Evolutionary conservation across 2,329 filamentous ascomycete genomes (phyloP).

Genomic region (Pestalotiopsis sp.): DNA sequence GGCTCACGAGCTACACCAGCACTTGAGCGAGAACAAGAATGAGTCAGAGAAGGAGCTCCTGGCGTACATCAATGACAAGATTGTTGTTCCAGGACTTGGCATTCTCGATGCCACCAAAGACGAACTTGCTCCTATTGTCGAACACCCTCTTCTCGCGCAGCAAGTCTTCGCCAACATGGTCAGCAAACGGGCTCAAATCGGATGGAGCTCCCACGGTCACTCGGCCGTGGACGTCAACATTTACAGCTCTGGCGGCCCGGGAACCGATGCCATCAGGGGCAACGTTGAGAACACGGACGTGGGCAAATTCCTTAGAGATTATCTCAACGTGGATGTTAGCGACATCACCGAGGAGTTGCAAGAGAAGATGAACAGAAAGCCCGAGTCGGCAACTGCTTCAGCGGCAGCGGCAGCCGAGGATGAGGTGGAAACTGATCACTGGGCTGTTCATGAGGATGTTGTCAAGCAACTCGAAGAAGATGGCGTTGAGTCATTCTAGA

Average conservation of each 20-base stretch:
- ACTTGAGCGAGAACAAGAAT: conserved; percentile 48
- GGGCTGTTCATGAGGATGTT: conserved; percentile 28
- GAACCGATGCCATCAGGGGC: conserved; percentile 68
- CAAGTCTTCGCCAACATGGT: conserved; percentile 80
- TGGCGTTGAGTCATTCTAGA: conserved; percentile 7
- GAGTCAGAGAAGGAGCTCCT: conserved; percentile 45
- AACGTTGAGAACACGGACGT: conserved; percentile 97
- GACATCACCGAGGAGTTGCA: conserved; percentile 76
- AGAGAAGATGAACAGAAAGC: conserved; percentile 47
- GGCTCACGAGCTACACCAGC: conserved; percentile 60
- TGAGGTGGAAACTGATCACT: conserved; percentile 24
- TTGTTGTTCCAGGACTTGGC: conserved; percentile 74
- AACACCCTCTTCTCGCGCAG: conserved; percentile 56
- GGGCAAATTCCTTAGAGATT: conserved; percentile 78
- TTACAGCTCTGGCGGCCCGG: conserved; percentile 75
- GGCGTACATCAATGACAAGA: conserved; percentile 67
- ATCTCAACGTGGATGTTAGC: conserved; percentile 79
- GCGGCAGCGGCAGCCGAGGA: conserved; percentile 13
- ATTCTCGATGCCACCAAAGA: conserved; percentile 72
- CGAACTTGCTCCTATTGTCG: conserved; percentile 71
- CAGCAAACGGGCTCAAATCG: conserved; percentile 83
- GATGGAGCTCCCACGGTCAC: conserved; percentile 95
- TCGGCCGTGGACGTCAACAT: conserved; percentile 95
- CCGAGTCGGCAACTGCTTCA: conserved; percentile 7
- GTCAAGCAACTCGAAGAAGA: conserved; percentile 18